phyloP scores from a whole-genome alignment of 2,329 filamentous ascomycete species.

The Meredithiella fracta region DNA sequence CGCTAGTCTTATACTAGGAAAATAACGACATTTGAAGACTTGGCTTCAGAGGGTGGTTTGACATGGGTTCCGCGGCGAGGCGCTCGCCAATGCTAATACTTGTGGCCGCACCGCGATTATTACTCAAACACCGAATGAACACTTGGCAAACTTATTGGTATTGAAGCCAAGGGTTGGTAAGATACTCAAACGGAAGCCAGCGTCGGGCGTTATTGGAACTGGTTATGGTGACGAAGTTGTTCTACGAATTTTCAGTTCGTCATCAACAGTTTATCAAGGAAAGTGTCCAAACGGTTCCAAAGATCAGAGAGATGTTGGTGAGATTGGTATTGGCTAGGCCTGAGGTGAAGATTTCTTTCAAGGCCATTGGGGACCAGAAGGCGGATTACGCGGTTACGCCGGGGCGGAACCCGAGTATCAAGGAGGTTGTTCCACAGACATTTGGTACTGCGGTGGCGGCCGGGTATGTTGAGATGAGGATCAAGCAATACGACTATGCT shows the following conservation, averaged over 20 bases:
- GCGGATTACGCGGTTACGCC: slow-evolving; percentile 37
- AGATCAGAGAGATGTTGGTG: slow-evolving; percentile 43
- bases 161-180: slow-evolving; percentile 24
- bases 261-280: slow-evolving; percentile 41
- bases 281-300: slow-evolving; percentile 37
- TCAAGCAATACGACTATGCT: slow-evolving; percentile 21
- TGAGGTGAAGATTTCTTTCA: slow-evolving; percentile 42
- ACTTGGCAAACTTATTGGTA: slow-evolving; percentile 35
- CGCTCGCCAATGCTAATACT: slow-evolving; percentile 48
- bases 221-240: slow-evolving; percentile 42
- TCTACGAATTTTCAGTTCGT: slow-evolving; percentile 46
- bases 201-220: slow-evolving; percentile 48
- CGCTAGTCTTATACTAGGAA: slow-evolving; percentile 60
- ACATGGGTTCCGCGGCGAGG: slow-evolving; percentile 67
- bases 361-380: slow-evolving; percentile 36
- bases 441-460: slow-evolving; percentile 40
- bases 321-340: slow-evolving; percentile 52
- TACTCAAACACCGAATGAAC: slow-evolving; percentile 45
- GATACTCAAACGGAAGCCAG: slow-evolving; percentile 19
- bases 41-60: slow-evolving; percentile 36
- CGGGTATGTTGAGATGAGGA: slow-evolving; percentile 32
- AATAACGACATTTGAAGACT: slow-evolving; percentile 44
- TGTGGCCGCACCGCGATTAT: slow-evolving; percentile 44
- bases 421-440: slow-evolving; percentile 45
- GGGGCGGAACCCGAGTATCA: slow-evolving; percentile 24